Conservation (phyloP, 306 rosid species). For the Fragaria iinumae region DNA sequence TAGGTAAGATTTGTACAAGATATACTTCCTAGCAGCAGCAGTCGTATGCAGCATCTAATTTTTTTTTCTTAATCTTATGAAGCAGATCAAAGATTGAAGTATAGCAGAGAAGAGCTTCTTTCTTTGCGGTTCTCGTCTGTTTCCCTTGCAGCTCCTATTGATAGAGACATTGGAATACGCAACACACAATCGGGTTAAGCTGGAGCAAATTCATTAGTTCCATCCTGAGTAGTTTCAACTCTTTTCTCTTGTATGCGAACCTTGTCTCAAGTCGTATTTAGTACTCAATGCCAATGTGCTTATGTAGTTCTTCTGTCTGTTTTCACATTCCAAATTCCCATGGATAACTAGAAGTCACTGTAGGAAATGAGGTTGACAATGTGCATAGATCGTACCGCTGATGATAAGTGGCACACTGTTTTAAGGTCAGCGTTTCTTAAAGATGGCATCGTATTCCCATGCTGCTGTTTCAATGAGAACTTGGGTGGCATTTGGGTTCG, state of each 20-base stretch:
- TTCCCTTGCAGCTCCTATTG: slow-evolving; percentile 15
- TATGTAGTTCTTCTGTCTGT: neutral
- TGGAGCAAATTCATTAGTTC: neutral
- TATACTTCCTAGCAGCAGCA: neutral
- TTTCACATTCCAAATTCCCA: neutral
- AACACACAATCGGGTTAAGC: slow-evolving; percentile 11
- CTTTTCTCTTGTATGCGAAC: neutral
- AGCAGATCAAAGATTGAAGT: slow-evolving; percentile 86
- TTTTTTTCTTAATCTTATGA: slow-evolving; percentile 26
- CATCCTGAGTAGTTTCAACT: neutral
- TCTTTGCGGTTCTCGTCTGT: slow-evolving; percentile 44
- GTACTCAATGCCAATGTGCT: neutral
- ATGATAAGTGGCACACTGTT: neutral
- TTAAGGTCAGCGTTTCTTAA: neutral
- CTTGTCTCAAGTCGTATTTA: neutral
- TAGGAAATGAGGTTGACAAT: neutral
- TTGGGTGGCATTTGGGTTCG: neutral
- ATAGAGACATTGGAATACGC: neutral
- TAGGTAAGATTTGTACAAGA: slow-evolving; percentile 42
- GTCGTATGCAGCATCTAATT: slow-evolving; percentile 20
- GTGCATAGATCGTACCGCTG: neutral
- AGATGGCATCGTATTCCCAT: neutral
- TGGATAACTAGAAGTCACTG: neutral
- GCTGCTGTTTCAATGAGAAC: neutral
- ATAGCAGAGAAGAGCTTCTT: slow-evolving; percentile 72